Base-by-base conservation (phyloP, 2,329 filamentous ascomycete species). In the Colletotrichum noveboracense region DNA sequence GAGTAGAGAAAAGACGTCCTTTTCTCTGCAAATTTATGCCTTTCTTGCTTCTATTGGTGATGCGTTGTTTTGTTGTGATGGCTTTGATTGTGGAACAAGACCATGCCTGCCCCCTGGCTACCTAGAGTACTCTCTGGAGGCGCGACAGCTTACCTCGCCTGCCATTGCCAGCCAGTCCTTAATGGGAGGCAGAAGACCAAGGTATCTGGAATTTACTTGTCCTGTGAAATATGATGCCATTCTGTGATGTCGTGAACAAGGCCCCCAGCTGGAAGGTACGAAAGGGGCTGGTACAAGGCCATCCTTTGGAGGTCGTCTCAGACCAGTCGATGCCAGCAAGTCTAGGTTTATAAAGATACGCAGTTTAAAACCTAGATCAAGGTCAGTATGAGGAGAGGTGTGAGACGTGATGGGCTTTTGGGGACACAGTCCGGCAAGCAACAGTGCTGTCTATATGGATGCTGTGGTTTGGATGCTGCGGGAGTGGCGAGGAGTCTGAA, bases 201-300 rank as follows among this genome's bases (percentile, higher is more conserved):
- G 4, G 4, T 3, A 2, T 21, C 0, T 13, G 18, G 10, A 2
- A 48, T 21, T 13, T 0, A 13, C 6, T 21, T 48, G 10, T 13
- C n/a, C 4, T 13, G 6, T 48, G 10, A 13, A 21, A 48, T 8
- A 4, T 6, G n/a, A 13, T 13, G n/a, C 3, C 6, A 18, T 48
- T 48, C 6, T 48, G n/a, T 48, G 43, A 48, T 48, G 18, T 48
- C 4, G 43, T 13, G 43, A 12, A 13, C 6, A 21, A 21, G 18
- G 18, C 10, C 10, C 18, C 43, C 10, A 13, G 18, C 43, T 21
- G 43, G 6, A 13, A 48, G 43, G n/a, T 21, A 6, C 43, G n/a
- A 21, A 48, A 21, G 43, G n/a, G n/a, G 38, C 5, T 6, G 8
- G 16, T 38, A n/a, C 16, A 18, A 6, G 38, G 16, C 9, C 38